phyloP scores from a whole-genome alignment of 768 basidiomycete species.

The Dacryopinax primogenitus region DNA sequence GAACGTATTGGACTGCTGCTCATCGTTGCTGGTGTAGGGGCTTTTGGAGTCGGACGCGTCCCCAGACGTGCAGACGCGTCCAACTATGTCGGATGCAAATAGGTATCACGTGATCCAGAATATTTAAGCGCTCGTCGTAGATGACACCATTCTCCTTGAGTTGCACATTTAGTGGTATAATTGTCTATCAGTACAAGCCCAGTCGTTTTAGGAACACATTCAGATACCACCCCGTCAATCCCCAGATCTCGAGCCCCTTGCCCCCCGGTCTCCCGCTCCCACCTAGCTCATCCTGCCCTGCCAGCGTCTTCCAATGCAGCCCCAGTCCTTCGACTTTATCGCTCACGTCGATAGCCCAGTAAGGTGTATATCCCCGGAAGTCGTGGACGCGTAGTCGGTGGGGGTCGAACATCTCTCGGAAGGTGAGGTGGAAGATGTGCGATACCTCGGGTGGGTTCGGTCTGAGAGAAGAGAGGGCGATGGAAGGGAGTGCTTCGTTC shows the following conservation, averaged over 20 bases:
- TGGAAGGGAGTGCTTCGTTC: conserved; percentile 34
- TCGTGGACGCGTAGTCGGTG: conserved; percentile 38
- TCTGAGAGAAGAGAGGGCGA: conserved; percentile 43
- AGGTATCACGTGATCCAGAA: neutral
- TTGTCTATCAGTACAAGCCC: conserved; percentile 12
- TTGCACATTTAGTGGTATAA: neutral
- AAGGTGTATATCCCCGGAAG: conserved; percentile 47
- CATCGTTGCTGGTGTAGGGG: neutral
- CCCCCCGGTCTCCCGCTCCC: conserved; percentile 34
- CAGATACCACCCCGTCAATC: conserved; percentile 74
- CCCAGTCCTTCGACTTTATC: conserved; percentile 34
- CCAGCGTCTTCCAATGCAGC: conserved; percentile 19
- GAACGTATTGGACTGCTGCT: neutral
- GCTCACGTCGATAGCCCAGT: conserved; percentile 55
- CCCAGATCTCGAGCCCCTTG: conserved; percentile 60
- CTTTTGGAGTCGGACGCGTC: neutral
- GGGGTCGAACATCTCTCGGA: conserved; percentile 38
- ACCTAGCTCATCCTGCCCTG: conserved; percentile 26
- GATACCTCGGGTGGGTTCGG: conserved; percentile 52
- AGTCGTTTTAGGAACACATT: conserved; percentile 46
- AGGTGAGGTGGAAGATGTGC: conserved; percentile 56
- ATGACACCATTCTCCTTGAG: neutral
- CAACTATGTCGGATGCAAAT: neutral
- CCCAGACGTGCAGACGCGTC: neutral
- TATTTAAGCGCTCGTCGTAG: neutral